Conservation (phyloP, 805 yeast species). For the Yarrowia phangngaensis region DNA sequence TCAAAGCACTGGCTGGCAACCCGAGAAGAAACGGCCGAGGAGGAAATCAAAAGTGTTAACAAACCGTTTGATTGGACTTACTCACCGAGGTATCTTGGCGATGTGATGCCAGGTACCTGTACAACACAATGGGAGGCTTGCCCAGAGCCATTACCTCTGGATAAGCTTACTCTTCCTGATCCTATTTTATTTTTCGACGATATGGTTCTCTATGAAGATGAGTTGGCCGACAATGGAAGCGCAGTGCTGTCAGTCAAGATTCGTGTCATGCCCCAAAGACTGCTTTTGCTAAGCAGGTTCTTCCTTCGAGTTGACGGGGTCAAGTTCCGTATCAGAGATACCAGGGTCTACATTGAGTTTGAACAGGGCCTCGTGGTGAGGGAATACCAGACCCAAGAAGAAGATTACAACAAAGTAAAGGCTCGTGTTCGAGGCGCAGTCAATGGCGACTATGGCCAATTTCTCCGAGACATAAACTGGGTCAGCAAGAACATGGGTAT, state of each 20-base stretch:
- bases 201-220: slow-evolving; percentile 86
- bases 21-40: slow-evolving; percentile 37
- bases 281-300: slow-evolving; percentile 69
- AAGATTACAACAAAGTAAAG: slow-evolving; percentile 45
- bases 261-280: slow-evolving; percentile 80
- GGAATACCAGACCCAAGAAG: slow-evolving; percentile 72
- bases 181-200: slow-evolving; percentile 90
- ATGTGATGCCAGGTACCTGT: slow-evolving; percentile 32
- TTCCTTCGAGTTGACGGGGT: slow-evolving; percentile 90
- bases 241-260: slow-evolving; percentile 72
- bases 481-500: slow-evolving; percentile 60
- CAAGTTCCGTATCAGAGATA: slow-evolving; percentile 74
- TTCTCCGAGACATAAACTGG: slow-evolving; percentile 82
- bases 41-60: slow-evolving; percentile 55
- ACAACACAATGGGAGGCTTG: slow-evolving; percentile 36
- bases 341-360: slow-evolving; percentile 78
- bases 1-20: slow-evolving; percentile 72
- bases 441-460: slow-evolving; percentile 67
- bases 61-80: slow-evolving; percentile 98
- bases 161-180: slow-evolving; percentile 65
- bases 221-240: slow-evolving; percentile 93
- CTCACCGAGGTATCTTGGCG: slow-evolving; percentile 71
- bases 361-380: slow-evolving; percentile 59
- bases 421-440: slow-evolving; percentile 46
- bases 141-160: slow-evolving; percentile 56